phyloP scores from a whole-genome alignment of 192 early-diverging fungal genomes.

The Podila clonocystis region DNA sequence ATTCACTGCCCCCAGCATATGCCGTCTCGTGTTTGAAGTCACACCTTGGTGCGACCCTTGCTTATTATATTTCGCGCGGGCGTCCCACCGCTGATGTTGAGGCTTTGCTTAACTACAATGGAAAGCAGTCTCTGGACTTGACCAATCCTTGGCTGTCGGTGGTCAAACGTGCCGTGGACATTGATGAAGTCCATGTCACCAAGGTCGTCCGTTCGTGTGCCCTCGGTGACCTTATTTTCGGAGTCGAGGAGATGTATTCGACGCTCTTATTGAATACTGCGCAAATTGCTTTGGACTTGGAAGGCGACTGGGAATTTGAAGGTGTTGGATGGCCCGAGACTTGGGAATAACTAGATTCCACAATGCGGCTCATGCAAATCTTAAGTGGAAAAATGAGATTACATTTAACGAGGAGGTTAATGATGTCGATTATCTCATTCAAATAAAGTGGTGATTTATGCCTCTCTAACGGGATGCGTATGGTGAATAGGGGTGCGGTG shows the following conservation, averaged over 20 bases:
- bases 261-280: constrained; percentile 38
- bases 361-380: too few species aligned
- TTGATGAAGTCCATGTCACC: constrained; percentile 63
- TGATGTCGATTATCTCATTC: too few species aligned
- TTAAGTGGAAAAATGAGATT: too few species aligned
- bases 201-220: constrained; percentile 64
- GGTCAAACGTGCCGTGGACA: constrained; percentile 53
- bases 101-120: constrained; percentile 28
- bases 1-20: constrained; percentile 49
- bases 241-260: constrained; percentile 12
- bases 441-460: too few species aligned
- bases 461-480: too few species aligned
- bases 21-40: constrained; percentile 54
- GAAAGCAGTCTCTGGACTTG: constrained; percentile 15
- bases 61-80: constrained; percentile 51
- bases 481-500: too few species aligned
- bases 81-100: constrained; percentile 54
- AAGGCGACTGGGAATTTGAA: constrained; percentile 38
- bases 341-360: constrained; percentile 18
- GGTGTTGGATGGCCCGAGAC: constrained; percentile 42
- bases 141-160: constrained; percentile 60
- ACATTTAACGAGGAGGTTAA: too few species aligned
- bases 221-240: constrained; percentile 58
- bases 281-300: constrained; percentile 39
- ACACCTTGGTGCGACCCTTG: constrained; percentile 38